Conservation (phyloP, 1,284 basidiomycete genomes). For the Sporisorium reilianum region DNA sequence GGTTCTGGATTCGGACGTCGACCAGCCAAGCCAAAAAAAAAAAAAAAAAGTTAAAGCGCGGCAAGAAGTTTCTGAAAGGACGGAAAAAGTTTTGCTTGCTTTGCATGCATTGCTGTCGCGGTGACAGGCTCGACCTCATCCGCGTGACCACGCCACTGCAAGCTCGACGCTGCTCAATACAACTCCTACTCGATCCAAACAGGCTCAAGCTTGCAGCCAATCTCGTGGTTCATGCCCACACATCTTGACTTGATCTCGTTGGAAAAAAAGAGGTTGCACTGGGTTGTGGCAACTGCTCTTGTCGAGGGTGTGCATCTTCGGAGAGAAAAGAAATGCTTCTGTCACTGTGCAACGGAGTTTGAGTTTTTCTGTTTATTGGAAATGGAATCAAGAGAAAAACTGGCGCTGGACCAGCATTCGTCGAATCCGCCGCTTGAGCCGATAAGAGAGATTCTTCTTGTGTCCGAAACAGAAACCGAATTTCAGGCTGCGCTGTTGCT, state of each 20-base stretch:
- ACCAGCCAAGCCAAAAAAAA: no score
- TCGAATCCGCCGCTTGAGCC: slow-evolving; percentile 34
- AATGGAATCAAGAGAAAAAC: neutral
- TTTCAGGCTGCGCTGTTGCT: slow-evolving; percentile 1
- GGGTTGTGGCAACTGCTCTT: no score
- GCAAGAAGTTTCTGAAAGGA: neutral
- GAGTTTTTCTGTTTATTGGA: neutral
- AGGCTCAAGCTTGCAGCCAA: no score
- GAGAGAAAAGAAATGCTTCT: neutral
- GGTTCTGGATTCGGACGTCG: neutral
- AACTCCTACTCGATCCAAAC: neutral
- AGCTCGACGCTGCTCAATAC: neutral
- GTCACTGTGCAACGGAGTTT: slow-evolving; percentile 20
- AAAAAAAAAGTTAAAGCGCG: slow-evolving; percentile 7
- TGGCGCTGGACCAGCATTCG: slow-evolving; percentile 2
- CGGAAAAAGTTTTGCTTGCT: neutral
- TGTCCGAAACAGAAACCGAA: slow-evolving; percentile 1
- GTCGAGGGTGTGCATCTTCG: no score
- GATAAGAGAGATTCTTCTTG: slow-evolving; percentile 6
- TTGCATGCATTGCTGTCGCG: neutral
- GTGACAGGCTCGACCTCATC: slow-evolving; percentile 7
- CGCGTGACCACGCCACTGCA: slow-evolving; percentile 28
- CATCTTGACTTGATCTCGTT: neutral
- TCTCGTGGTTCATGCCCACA: neutral
- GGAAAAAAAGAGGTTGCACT: no score